These are phyloP conservation scores for Silene conica DNA, from an alignment of 148 eudicot genomes.

Conservation along the genomic window DNA sequence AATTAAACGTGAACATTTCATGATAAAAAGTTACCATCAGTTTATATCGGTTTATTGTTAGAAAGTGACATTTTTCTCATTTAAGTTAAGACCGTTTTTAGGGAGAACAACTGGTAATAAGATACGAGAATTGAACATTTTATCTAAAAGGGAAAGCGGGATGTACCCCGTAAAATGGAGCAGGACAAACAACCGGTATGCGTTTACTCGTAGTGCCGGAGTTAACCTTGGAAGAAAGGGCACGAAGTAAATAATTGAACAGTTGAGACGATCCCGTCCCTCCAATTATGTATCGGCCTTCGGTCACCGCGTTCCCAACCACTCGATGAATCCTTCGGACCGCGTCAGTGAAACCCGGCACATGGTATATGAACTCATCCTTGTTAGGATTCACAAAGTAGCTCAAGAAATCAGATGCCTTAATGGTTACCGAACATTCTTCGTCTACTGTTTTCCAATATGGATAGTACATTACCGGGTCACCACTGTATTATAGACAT, in stretches of 20 bases:
- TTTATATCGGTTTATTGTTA: no score
- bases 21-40: no score
- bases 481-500: conserved; percentile 46
- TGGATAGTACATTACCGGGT: conserved; percentile 50
- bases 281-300: conserved; percentile 42
- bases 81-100: no score
- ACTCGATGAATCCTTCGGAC: conserved; percentile 36
- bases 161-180: conserved; percentile 66
- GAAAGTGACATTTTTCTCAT: no score
- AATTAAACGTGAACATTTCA: no score
- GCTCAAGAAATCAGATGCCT: conserved; percentile 50
- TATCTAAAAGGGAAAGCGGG: background rate
- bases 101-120: no score
- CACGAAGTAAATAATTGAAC: conserved; percentile 44
- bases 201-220: conserved; percentile 23
- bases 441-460: conserved; percentile 50
- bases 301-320: conserved; percentile 50
- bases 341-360: conserved; percentile 50
- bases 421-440: conserved; percentile 37
- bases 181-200: conserved; percentile 44
- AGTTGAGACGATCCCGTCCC: conserved; percentile 75
- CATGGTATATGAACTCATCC: conserved; percentile 44
- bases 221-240: conserved; percentile 27
- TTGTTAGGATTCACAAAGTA: conserved; percentile 39
- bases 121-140: background rate